Evolutionary conservation across 2,329 filamentous ascomycete genomes (phyloP).

Genomic region (Dothideomycetes sp.): DNA sequence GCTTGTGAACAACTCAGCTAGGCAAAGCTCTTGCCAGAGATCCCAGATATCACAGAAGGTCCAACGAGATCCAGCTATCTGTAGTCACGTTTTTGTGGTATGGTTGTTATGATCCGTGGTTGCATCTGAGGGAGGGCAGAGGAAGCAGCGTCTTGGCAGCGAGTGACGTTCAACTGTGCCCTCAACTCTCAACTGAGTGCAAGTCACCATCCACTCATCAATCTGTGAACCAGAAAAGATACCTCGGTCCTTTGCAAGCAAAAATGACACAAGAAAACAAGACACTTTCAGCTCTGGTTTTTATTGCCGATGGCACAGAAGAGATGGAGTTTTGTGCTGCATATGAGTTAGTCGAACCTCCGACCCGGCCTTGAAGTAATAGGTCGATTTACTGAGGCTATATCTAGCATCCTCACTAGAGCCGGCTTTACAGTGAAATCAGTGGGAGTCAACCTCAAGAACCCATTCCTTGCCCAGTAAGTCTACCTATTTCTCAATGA

Average conservation of each 20-base stretch:
- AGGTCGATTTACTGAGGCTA: no score
- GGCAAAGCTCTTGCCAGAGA: no score
- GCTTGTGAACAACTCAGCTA: no score
- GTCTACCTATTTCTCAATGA: conserved; percentile 4
- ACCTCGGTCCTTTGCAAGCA: not conserved
- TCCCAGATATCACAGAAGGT: no score
- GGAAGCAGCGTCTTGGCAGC: conserved; percentile 6
- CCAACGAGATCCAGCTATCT: no score
- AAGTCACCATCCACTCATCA: no score
- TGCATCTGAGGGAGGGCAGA: no score
- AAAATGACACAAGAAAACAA: not conserved
- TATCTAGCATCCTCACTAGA: conserved; percentile 30
- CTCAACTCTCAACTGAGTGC: conserved; percentile 5
- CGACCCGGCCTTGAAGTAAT: no score
- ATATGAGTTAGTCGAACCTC: conserved; percentile 29
- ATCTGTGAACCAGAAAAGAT: no score
- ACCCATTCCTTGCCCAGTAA: conserved; percentile 25
- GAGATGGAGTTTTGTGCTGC: conserved; percentile 34
- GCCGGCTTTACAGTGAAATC: conserved; percentile 31
- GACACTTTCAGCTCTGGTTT: conserved; percentile 25
- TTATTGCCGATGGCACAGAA: conserved; percentile 32
- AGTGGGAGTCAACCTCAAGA: conserved; percentile 28
- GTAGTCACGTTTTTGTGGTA: no score
- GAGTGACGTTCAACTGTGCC: conserved; percentile 8
- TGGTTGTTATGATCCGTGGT: no score